Conservation (phyloP, 169 alveolate species). For the Cystoisospora suis region DNA sequence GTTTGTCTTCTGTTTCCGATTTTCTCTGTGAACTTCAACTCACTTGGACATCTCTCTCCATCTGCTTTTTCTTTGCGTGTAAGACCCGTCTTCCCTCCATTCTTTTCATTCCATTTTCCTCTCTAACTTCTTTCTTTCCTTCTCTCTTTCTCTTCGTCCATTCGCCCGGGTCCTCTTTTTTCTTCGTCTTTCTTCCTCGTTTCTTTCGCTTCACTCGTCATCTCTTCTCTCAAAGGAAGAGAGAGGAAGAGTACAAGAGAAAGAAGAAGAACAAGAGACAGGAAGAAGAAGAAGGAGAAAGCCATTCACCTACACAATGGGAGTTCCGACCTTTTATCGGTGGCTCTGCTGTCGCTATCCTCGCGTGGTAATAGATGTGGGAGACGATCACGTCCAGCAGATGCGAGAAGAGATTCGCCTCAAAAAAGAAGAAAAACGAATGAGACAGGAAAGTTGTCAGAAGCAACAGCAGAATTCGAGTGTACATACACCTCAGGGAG, state of each 20-base stretch:
- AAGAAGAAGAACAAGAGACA: not conserved
- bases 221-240: not conserved
- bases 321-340: conserved; percentile 95
- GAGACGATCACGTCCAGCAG: not conserved
- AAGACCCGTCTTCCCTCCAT: not conserved
- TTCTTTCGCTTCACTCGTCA: not conserved
- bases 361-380: conserved; percentile 33
- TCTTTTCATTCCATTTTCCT: not conserved
- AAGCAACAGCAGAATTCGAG: not conserved
- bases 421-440: not conserved
- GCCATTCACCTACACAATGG: conserved; percentile 82
- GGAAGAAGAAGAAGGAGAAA: not conserved
- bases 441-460: not conserved
- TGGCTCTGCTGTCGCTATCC: conserved; percentile 87
- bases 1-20: too few relatives aligned
- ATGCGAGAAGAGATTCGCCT: conserved; percentile 20
- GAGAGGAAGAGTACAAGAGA: not conserved
- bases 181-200: not conserved
- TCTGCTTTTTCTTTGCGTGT: not conserved
- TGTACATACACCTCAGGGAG: too few relatives aligned
- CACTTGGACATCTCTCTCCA: not conserved
- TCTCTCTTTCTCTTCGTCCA: not conserved
- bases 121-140: not conserved
- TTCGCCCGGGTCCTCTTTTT: not conserved
- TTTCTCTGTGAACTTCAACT: not conserved